A percentile compares a stretch with the other conserved stretches of the same genome.
These are phyloP conservation scores for Hysterium pulicare DNA, from an alignment of 2,329 filamentous ascomycete genomes.

Conservation along the genomic window DNA sequence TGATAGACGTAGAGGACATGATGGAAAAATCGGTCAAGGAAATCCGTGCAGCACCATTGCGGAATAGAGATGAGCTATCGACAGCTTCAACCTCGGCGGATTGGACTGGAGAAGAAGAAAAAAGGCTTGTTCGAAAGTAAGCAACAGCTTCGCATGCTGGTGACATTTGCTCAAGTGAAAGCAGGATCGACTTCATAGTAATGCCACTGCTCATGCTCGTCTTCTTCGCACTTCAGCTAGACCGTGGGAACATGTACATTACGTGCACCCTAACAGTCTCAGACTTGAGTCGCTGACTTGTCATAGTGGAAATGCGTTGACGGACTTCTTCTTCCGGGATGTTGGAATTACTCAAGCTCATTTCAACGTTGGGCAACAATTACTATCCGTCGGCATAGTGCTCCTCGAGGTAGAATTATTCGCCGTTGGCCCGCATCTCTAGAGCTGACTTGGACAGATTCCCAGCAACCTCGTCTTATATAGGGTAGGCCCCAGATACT, in stretches of 20 bases:
- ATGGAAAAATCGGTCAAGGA: no score
- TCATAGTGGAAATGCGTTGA: slow-evolving; percentile 28
- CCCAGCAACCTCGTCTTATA: slow-evolving; percentile 40
- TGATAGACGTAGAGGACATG: no score
- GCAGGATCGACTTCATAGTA: slow-evolving; percentile 18
- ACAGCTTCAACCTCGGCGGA: no score
- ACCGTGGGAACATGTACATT: background rate
- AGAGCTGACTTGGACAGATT: slow-evolving; percentile 13
- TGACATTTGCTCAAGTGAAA: no score
- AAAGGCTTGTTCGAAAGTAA: no score
- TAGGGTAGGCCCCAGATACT: slow-evolving; percentile 34
- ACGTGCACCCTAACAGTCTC: background rate
- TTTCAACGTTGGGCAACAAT: slow-evolving; percentile 32
- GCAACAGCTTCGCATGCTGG: no score
- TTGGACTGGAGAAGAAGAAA: no score
- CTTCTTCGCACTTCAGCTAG: slow-evolving; percentile 31
- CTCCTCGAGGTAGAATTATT: slow-evolving; percentile 23
- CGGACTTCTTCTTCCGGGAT: slow-evolving; percentile 25
- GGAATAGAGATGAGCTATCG: no score
- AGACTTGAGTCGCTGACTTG: slow-evolving; percentile 25
- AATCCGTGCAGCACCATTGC: no score
- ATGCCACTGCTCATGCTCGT: slow-evolving; percentile 33
- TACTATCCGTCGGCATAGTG: slow-evolving; percentile 81
- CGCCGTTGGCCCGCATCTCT: background rate
- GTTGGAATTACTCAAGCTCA: slow-evolving; percentile 20